Conservation (phyloP, 2,329 filamentous ascomycete genomes). For the Teratosphaeria zuluensis region DNA sequence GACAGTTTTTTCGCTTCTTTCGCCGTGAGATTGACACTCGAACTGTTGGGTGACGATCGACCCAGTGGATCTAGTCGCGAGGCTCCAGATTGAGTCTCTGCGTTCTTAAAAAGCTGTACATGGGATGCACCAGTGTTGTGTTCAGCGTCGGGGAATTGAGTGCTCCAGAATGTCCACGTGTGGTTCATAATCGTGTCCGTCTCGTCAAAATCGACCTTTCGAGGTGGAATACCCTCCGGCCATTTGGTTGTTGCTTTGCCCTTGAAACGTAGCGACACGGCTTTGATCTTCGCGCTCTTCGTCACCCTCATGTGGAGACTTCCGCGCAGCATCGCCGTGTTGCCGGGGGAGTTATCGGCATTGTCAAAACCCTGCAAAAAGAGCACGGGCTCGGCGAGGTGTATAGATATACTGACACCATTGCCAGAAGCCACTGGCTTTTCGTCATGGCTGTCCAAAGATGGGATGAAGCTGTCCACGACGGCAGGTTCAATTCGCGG, state of each 20-base stretch:
- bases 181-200: slow-evolving; percentile 80
- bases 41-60: slow-evolving; percentile 28
- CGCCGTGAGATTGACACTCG: slow-evolving; percentile 32
- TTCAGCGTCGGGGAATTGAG: slow-evolving; percentile 51
- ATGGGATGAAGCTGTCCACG: slow-evolving; percentile 17
- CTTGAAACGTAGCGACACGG: slow-evolving; percentile 74
- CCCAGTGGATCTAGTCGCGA: slow-evolving; percentile 22
- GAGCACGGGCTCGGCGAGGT: slow-evolving; percentile 69
- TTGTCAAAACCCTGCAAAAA: slow-evolving; percentile 74
- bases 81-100: slow-evolving; percentile 17
- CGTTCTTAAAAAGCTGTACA: slow-evolving; percentile 45
- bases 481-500: slow-evolving; percentile 10
- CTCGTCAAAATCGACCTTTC: slow-evolving; percentile 74
- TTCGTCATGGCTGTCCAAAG: slow-evolving; percentile 32
- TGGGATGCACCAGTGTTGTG: slow-evolving; percentile 54
- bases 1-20: slow-evolving; percentile 60
- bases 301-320: slow-evolving; percentile 71
- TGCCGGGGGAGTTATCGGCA: slow-evolving; percentile 51
- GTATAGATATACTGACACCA: slow-evolving; percentile 63
- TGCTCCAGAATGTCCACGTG: slow-evolving; percentile 87
- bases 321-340: slow-evolving; percentile 75
- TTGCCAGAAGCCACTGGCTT: slow-evolving; percentile 73
- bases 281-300: slow-evolving; percentile 89
- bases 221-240: slow-evolving; percentile 87
- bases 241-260: slow-evolving; percentile 85